Base-by-base conservation (phyloP, 331 rosid genomes). In the Pyrus hybrid region DNA sequence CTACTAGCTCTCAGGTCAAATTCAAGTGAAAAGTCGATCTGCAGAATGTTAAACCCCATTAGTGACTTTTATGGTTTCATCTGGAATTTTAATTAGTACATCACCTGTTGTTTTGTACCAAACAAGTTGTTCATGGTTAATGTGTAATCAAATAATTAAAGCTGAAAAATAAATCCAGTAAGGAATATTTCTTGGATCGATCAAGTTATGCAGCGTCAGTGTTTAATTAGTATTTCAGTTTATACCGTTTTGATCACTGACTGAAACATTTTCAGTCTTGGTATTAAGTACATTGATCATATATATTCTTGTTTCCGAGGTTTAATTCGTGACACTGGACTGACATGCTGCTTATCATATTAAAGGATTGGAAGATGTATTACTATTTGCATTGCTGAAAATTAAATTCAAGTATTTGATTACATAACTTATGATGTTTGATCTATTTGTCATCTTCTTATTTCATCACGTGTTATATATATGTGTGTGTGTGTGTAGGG, bases 371-470 rank as follows among this genome's bases (percentile, higher is more conserved):
- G 33, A 20, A 56, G 66, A 71, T 32, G 76, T 7, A 54, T 71
- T n/a, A 13, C 22, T 13, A 32, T 56, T 41, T 23, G 51, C 21
- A 56, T 32, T 18, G 53, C 17, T 57, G 53, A 72, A 49, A 49
- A 17, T 49, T 49, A 30, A 57, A 33, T 58, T 73, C 13, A 60
- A 37, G 18, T 23, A 21, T 28, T 37, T 73, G 68, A 73, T 10
- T 37, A 33, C 45, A 30, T 72, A 57, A 57, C 30, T 2, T 6
- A 72, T 33, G 67, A 57, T 57, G 76, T 13, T 33, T 67, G 57
- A 37, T 72, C 41, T 6, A 60, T 73, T 60, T 73, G 57, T 72
- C 58, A 23, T 72, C 68, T 72, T 72, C 33, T 72, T 29, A 14
- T 56, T 72, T 72, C 57, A 33, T 37, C 37, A 35, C 60, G 56